Conservation (phyloP, 345 rosid species). For the Pistacia vera region DNA sequence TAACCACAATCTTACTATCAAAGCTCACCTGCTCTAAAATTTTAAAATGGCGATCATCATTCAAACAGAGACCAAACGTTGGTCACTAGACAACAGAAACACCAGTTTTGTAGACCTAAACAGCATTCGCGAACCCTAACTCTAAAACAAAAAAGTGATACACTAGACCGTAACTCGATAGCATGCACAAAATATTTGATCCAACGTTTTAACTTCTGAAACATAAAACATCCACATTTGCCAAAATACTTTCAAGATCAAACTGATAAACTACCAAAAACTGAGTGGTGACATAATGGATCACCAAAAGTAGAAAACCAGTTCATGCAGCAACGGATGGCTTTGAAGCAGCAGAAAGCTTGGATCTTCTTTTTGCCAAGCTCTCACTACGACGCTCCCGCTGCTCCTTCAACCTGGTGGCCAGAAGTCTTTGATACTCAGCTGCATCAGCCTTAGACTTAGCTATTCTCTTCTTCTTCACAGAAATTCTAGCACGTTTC, state of each 20-base stretch:
- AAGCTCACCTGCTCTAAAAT: too few relatives aligned
- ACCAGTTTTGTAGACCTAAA: neutral
- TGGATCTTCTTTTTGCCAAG: constrained; percentile 55
- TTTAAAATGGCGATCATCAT: neutral
- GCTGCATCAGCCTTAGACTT: constrained; percentile 60
- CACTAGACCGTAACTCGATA: neutral
- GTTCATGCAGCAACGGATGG: constrained; percentile 37
- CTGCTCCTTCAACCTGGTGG: constrained; percentile 61
- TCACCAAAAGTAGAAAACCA: neutral
- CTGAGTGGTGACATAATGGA: constrained; percentile 6
- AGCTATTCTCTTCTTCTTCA: constrained; percentile 56
- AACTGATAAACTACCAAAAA: constrained; percentile 7
- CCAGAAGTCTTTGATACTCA: constrained; percentile 57
- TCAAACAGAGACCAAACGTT: neutral
- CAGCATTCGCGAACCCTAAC: neutral
- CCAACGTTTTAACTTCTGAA: neutral
- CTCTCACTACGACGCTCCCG: constrained; percentile 65
- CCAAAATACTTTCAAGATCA: neutral
- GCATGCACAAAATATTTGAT: neutral
- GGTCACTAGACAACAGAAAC: neutral
- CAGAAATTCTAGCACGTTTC: constrained; percentile 51
- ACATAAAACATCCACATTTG: neutral
- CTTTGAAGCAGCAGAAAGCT: constrained; percentile 50
- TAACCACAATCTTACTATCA: neutral
- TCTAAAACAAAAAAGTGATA: neutral